A percentile compares a stretch with the other conserved stretches of the same genome.
Conservation (phyloP, 1,284 basidiomycete species). For the Marasmius oreades region DNA sequence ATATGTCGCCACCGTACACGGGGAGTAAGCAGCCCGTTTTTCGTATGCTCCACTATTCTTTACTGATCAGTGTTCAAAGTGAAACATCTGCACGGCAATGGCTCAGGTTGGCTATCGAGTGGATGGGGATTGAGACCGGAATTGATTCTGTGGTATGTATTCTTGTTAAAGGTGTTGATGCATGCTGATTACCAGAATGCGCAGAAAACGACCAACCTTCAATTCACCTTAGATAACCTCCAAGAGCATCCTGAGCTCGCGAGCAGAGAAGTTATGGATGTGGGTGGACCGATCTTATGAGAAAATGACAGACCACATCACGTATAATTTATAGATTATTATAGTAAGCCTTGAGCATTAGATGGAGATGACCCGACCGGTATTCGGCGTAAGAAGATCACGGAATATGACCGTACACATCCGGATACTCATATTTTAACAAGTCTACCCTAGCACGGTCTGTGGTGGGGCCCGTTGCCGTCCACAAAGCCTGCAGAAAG, state of each 20-base stretch:
- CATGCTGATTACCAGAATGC: not conserved
- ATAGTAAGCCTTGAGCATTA: too few relatives aligned
- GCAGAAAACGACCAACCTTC: not conserved
- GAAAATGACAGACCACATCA: not conserved
- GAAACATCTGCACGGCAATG: conserved; percentile 40
- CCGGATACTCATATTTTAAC: conserved; percentile 10
- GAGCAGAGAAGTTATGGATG: conserved; percentile 25
- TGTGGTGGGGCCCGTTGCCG: conserved; percentile 1
- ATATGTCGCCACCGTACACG: conserved; percentile 55
- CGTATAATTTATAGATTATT: too few relatives aligned
- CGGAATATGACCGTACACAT: not conserved
- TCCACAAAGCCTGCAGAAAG: conserved; percentile 10
- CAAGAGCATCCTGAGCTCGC: conserved; percentile 44
- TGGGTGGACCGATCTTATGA: not conserved
- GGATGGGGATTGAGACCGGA: conserved; percentile 59
- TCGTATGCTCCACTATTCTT: not conserved
- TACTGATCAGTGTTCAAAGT: conserved; percentile 27
- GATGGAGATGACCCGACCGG: too few relatives aligned
- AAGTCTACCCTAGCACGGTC: not conserved
- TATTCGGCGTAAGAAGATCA: too few relatives aligned
- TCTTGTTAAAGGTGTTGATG: conserved; percentile 16
- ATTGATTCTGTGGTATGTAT: conserved; percentile 32
- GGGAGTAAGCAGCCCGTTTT: conserved; percentile 43
- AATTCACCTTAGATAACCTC: conserved; percentile 26
- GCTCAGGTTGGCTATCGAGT: conserved; percentile 44